A percentile compares a stretch with the other conserved stretches of the same genome.
Evolutionary conservation across 139 green algal genomes (phyloP).

Genomic region (Asterochloris erici): DNA sequence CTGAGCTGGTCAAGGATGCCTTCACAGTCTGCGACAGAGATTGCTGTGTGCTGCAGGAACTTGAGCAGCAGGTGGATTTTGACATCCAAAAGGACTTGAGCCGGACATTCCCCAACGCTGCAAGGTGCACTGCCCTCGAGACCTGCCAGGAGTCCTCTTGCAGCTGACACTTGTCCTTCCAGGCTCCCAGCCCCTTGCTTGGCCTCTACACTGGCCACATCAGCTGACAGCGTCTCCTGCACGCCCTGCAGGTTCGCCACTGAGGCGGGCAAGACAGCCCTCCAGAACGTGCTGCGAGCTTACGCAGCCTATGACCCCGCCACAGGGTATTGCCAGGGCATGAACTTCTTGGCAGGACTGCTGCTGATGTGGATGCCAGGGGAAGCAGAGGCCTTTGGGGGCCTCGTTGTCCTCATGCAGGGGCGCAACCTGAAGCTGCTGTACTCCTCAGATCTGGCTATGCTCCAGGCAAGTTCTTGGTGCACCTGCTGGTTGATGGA

Average conservation of each 20-base stretch:
- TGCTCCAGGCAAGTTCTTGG: conserved; percentile 48
- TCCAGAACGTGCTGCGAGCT: conserved; percentile 61
- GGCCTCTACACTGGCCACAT: not conserved
- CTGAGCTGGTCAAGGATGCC: not conserved
- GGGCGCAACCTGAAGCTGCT: conserved; percentile 55
- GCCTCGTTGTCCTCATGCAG: conserved; percentile 71
- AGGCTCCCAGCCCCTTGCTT: not conserved
- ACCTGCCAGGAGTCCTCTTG: not conserved
- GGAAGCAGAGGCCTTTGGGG: conserved; percentile 64
- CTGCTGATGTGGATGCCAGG: conserved; percentile 66
- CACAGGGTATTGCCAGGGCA: conserved; percentile 74
- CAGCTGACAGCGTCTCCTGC: not conserved
- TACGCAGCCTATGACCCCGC: conserved; percentile 74
- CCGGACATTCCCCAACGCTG: conserved; percentile 66
- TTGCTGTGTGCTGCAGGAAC: not conserved
- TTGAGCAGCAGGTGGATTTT: conserved; percentile 33
- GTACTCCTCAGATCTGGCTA: conserved; percentile 63
- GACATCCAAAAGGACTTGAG: conserved; percentile 78
- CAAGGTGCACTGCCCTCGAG: conserved; percentile 9
- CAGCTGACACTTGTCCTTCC: not conserved
- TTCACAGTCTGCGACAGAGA: not conserved
- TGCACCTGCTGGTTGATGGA: not conserved
- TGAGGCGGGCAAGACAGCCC: conserved; percentile 39
- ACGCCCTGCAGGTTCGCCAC: conserved; percentile 29
- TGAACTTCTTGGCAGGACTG: conserved; percentile 77